phyloP scores from a whole-genome alignment of 495 filamentous ascomycete species.

The Neurospora cerealis region DNA sequence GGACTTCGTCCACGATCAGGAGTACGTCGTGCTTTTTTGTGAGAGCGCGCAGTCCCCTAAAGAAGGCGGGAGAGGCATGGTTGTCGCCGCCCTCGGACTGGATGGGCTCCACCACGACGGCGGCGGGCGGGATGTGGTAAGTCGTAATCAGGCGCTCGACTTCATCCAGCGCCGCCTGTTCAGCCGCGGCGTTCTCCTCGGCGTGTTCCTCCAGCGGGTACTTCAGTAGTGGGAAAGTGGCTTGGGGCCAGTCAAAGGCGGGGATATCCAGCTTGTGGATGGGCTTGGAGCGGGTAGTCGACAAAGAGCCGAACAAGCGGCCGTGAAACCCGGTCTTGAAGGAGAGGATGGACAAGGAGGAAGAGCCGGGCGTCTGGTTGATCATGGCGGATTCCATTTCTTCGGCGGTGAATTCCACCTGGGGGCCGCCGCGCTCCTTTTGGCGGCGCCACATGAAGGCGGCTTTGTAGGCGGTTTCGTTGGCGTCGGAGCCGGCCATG shows the following conservation, averaged over 20 bases:
- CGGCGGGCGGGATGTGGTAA: slow-evolving; percentile 78
- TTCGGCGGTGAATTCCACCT: slow-evolving; percentile 75
- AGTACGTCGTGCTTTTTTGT: slow-evolving; percentile 81
- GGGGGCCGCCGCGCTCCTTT: slow-evolving; percentile 70
- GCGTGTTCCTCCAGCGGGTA: slow-evolving; percentile 83
- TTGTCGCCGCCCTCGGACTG: slow-evolving; percentile 99
- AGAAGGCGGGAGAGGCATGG: slow-evolving; percentile 90
- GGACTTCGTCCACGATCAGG: slow-evolving; percentile 96
- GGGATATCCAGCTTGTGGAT: slow-evolving; percentile 99
- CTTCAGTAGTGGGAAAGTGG: slow-evolving; percentile 78
- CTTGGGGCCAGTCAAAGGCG: slow-evolving; percentile 97
- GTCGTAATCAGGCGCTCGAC: slow-evolving; percentile 78
- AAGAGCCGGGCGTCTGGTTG: slow-evolving; percentile 72
- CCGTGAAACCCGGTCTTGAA: slow-evolving; percentile 95
- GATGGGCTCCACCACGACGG: slow-evolving; percentile 89
- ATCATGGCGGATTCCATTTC: slow-evolving; percentile 73
- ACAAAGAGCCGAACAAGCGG: slow-evolving; percentile 84
- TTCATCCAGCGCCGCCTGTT: slow-evolving; percentile 78
- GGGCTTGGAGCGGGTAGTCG: slow-evolving; percentile 89
- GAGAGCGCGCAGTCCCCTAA: slow-evolving; percentile 75
- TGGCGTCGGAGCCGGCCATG: slow-evolving; percentile 92
- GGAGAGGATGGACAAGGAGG: slow-evolving; percentile 73
- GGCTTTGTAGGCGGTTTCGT: slow-evolving; percentile 98
- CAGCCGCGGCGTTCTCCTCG: slow-evolving; percentile 73
- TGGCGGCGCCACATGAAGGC: slow-evolving; percentile 97